These are phyloP conservation scores for Nakataea oryzae DNA, from an alignment of 2,329 filamentous ascomycete genomes.

Conservation along the genomic window DNA sequence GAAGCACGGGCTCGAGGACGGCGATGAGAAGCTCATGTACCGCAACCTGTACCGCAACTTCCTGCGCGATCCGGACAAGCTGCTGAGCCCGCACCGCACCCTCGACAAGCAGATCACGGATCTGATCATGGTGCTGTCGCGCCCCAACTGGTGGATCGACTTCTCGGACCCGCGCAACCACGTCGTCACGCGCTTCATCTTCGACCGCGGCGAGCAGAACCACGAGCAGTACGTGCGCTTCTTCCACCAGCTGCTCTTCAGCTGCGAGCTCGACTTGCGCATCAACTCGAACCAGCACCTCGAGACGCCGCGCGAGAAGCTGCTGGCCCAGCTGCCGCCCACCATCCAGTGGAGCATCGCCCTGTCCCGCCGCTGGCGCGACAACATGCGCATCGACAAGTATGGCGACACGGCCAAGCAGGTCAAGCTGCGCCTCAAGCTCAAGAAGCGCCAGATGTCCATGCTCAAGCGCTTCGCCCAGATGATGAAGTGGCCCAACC, in stretches of 20 bases:
- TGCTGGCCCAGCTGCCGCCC: constrained; percentile 55
- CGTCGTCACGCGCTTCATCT: constrained; percentile 63
- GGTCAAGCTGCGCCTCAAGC: constrained; percentile 52
- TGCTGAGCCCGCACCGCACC: constrained; percentile 47
- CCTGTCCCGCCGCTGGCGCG: constrained; percentile 62
- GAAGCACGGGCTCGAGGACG: constrained; percentile 38
- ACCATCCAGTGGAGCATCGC: constrained; percentile 64
- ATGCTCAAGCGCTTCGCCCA: constrained; percentile 58
- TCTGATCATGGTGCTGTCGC: constrained; percentile 57
- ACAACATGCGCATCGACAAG: constrained; percentile 56
- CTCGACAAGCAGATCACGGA: constrained; percentile 65
- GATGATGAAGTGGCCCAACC: constrained; percentile 69
- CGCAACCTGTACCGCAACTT: constrained; percentile 57
- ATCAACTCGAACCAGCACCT: constrained; percentile 53
- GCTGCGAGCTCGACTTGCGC: constrained; percentile 59
- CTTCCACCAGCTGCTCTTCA: constrained; percentile 68
- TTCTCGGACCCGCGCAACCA: constrained; percentile 62
- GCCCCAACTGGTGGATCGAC: constrained; percentile 54
- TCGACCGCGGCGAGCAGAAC: constrained; percentile 46
- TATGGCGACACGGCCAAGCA: constrained; percentile 43
- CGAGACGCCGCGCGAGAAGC: constrained; percentile 53
- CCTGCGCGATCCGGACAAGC: constrained; percentile 56
- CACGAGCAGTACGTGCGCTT: constrained; percentile 51
- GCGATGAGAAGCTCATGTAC: constrained; percentile 48
- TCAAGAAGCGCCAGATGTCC: constrained; percentile 58